phyloP scores from a whole-genome alignment of 768 basidiomycete genomes.

The Trametes cinnabarina region DNA sequence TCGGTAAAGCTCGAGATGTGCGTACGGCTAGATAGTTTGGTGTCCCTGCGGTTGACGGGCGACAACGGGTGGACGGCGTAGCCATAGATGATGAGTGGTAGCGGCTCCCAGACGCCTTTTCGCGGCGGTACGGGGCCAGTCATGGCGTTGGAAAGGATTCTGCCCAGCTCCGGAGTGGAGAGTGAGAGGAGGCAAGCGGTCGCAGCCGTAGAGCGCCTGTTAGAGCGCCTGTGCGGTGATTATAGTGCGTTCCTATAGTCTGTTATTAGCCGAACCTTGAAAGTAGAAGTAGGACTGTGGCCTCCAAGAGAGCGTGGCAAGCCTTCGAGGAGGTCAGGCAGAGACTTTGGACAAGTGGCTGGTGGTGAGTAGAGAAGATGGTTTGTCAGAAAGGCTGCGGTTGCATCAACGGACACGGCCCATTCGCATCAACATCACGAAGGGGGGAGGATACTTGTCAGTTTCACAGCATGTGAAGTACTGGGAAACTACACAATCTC shows the following conservation, averaged over 20 bases:
- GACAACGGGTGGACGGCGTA: conserved; percentile 85
- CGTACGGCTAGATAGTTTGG: conserved; percentile 57
- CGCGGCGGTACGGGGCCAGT: conserved; percentile 14
- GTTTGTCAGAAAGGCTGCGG: conserved; percentile 1
- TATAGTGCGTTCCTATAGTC: not conserved
- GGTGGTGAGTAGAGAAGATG: not conserved
- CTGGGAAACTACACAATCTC: no score
- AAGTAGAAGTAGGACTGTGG: no score
- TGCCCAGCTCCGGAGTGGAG: not conserved
- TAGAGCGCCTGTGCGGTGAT: not conserved
- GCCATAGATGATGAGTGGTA: conserved; percentile 81
- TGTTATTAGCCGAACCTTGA: no score
- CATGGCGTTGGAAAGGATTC: conserved; percentile 12
- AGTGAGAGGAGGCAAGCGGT: not conserved
- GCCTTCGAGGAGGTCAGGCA: not conserved
- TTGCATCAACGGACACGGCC: conserved; percentile 2
- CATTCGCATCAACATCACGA: conserved; percentile 12
- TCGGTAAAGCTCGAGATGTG: conserved; percentile 63
- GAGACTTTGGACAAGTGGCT: not conserved
- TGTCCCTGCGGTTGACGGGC: conserved; percentile 66
- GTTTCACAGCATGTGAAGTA: conserved; percentile 7
- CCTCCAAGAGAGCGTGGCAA: not conserved
- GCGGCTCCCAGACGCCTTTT: conserved; percentile 58
- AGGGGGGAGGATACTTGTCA: not conserved
- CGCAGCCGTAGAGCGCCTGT: not conserved